Base-by-base conservation (phyloP, 805 yeast genomes). In the Cyberlindnera xylosilytica region DNA sequence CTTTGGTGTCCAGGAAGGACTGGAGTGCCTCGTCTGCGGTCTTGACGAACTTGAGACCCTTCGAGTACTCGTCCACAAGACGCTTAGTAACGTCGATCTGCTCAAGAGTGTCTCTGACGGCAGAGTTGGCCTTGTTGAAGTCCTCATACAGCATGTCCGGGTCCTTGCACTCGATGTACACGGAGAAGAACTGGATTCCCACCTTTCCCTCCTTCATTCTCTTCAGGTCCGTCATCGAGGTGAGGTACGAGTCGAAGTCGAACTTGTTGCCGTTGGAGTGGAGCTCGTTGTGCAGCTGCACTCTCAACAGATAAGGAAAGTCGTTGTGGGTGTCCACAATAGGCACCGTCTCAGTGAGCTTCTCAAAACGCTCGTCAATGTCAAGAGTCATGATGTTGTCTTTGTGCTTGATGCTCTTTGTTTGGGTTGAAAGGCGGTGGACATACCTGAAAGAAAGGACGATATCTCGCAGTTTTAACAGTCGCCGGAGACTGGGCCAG, bases 31-130 rank as follows among this genome's bases (percentile, higher is more conserved):
- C 73, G 20, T 62, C 63, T 1, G 76, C 63, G 15, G 59, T 66
- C 22, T 47, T 45, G 12, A 74, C 78, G 52, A 72, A 66, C 28
- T 60, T 58, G 50, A 76, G 53, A 20, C 63, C 56, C 4, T 61
- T 56, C 0, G 73, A 61, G 49, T 72, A 71, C 42, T 65, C 66
- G 5, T 62, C 59, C 3, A 71, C 70, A 22, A 75, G 52, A 46
- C 80, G 60, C 48, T 68, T 68, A 4, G 70, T 65, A 6, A 74
- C 72, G 53, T 76, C 81, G 32, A 76, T 72, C 51, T 73, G 79
- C 49, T 76, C 81, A 47, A 76, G 37, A 1, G 80, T 74, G 53
- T 75, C 80, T 46, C 80, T 58, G 3, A 76, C 79, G 4, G 69
- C 68, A 32, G 62, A 56, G 44, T 65, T 70, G 23, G 69, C 61